Conservation (phyloP, 164 flowering plant genomes). For the Macadamia tetraphylla region DNA sequence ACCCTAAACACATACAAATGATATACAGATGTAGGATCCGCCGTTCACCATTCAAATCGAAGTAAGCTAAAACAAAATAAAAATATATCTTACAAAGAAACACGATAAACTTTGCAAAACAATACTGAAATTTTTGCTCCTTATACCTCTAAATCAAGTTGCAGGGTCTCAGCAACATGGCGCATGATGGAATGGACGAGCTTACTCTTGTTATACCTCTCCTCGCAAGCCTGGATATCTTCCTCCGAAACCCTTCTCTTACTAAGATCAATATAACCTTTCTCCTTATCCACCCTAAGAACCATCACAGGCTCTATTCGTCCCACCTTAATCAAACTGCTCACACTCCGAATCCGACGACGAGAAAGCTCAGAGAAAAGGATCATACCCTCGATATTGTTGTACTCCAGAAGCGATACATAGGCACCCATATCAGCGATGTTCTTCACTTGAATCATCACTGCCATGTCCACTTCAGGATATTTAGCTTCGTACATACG, state of each 20-base stretch:
- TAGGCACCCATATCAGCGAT: constrained; percentile 95
- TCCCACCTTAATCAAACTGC: constrained; percentile 84
- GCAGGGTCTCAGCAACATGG: constrained; percentile 85
- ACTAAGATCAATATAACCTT: constrained; percentile 86
- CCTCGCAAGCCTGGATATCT: constrained; percentile 81
- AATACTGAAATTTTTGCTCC: background rate
- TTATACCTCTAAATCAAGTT: constrained; percentile 73
- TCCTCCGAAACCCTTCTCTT: constrained; percentile 86
- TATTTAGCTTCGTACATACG: constrained; percentile 89
- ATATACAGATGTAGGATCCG: no score
- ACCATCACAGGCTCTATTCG: constrained; percentile 95
- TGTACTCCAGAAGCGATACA: constrained; percentile 89
- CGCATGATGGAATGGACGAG: constrained; percentile 96
- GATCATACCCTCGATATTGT: constrained; percentile 96
- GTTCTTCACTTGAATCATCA: constrained; percentile 92
- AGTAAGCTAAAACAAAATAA: no score
- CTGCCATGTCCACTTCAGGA: constrained; percentile 91
- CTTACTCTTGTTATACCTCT: constrained; percentile 93
- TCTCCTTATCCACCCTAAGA: constrained; percentile 82
- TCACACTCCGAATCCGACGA: constrained; percentile 84
- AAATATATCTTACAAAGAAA: no score
- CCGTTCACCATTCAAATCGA: no score
- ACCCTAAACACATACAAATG: no score
- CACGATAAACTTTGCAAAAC: no score
- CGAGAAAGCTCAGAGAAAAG: constrained; percentile 93